Evolutionary conservation across 176 grass and related monocot genomes (phyloP).

Genomic region (Phoenix roebelenii): DNA sequence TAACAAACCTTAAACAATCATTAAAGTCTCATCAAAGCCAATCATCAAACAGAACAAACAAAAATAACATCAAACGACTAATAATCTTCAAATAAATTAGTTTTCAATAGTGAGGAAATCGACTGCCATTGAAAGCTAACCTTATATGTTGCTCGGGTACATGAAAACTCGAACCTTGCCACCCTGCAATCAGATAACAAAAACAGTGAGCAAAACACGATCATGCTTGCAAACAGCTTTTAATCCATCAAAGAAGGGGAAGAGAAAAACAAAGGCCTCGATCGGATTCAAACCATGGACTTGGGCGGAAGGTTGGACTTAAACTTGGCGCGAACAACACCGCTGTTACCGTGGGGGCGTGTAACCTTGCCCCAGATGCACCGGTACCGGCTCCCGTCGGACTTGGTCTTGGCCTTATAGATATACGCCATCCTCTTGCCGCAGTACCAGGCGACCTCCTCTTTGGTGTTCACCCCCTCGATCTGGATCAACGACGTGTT

Average conservation of each 20-base stretch:
- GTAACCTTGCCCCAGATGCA: conserved; percentile 67
- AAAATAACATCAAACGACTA: too few species aligned
- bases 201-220: background rate
- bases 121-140: conserved; percentile 7
- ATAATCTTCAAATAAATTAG: too few species aligned
- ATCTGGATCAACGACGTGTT: conserved; percentile 53
- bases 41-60: too few species aligned
- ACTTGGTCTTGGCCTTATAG: conserved; percentile 75
- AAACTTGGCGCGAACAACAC: conserved; percentile 60
- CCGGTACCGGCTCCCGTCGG: conserved; percentile 22
- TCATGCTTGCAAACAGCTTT: too few species aligned
- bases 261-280: too few species aligned
- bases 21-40: too few species aligned
- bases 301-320: conserved; percentile 40
- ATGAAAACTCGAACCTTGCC: conserved; percentile 54
- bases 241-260: too few species aligned
- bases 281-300: conserved; percentile 34
- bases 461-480: conserved; percentile 56
- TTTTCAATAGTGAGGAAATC: too few species aligned
- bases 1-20: too few species aligned
- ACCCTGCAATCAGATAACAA: conserved; percentile 28
- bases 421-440: conserved; percentile 63
- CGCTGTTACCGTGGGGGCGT: conserved; percentile 56
- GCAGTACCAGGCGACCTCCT: conserved; percentile 50
- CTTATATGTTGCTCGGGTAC: conserved; percentile 57